phyloP scores from a whole-genome alignment of 2,329 filamentous ascomycete genomes.

The Cladobotryum mycophilum region DNA sequence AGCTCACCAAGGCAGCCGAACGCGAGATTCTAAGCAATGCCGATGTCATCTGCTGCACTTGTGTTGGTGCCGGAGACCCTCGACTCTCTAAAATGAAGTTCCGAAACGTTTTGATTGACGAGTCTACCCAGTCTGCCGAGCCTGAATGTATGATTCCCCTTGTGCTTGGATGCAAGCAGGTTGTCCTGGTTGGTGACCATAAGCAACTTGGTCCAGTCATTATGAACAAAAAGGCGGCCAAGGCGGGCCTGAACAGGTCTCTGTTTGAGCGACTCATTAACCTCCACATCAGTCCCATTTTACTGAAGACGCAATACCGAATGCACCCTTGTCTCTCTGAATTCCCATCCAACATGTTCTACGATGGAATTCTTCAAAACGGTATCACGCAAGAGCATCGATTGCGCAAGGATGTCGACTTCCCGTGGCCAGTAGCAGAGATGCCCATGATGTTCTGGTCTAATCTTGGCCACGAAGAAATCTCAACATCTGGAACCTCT shows the following conservation, averaged over 20 bases:
- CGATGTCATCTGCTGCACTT: constrained; percentile 98
- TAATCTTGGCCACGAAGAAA: constrained; percentile 95
- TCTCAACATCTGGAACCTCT: constrained; percentile 93
- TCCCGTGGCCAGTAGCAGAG: constrained; percentile 92
- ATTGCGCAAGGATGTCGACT: constrained; percentile 88
- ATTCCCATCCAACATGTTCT: constrained; percentile 99
- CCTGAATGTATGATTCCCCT: constrained; percentile 98
- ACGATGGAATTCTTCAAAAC: constrained; percentile 94
- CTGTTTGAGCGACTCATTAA: constrained; percentile 94
- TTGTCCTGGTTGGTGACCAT: constrained; percentile 96
- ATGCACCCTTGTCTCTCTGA: constrained; percentile 98
- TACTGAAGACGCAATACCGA: constrained; percentile 93
- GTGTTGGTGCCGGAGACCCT: constrained; percentile 93
- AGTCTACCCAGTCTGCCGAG: constrained; percentile 96
- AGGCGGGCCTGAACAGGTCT: constrained; percentile 96
- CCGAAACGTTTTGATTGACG: constrained; percentile 93
- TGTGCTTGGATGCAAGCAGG: constrained; percentile 95
- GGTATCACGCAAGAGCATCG: constrained; percentile 87
- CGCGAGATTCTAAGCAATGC: constrained; percentile 92
- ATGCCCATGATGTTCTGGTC: constrained; percentile 99
- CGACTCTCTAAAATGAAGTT: constrained; percentile 97
- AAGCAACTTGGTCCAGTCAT: constrained; percentile 97
- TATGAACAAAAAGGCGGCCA: constrained; percentile 99
- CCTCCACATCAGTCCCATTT: constrained; percentile 82
- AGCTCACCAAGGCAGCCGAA: constrained; percentile 87